A percentile compares a stretch with the other conserved stretches of the same genome.
Evolutionary conservation across 2,329 filamentous ascomycete species (phyloP).

Genomic region (Colletotrichum eremochloae): DNA sequence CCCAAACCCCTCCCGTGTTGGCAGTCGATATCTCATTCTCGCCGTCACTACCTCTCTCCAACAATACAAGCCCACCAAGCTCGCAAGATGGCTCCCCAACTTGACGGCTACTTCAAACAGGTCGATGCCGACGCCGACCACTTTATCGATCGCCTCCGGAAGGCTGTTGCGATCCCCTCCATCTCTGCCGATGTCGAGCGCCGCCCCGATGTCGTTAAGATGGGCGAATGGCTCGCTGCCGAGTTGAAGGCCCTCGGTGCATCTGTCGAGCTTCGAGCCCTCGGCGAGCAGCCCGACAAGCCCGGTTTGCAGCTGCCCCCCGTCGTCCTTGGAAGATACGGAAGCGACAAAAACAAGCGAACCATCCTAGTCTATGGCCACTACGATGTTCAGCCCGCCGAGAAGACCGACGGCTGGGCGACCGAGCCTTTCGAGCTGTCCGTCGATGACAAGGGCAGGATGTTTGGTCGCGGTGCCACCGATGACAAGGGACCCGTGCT

Average conservation of each 20-base stretch:
- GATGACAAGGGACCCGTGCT: conserved; percentile 98
- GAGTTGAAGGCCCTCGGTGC: conserved; percentile 90
- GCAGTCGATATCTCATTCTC: conserved; percentile 35
- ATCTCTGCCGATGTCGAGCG: conserved; percentile 92
- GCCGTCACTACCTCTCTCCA: conserved; percentile 65
- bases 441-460: conserved; percentile 90
- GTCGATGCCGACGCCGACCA: conserved; percentile 82
- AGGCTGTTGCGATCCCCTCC: conserved; percentile 96
- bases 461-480: conserved; percentile 95
- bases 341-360: conserved; percentile 90
- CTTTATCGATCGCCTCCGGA: conserved; percentile 90
- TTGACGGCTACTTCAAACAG: conserved; percentile 94
- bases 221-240: conserved; percentile 90
- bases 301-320: conserved; percentile 93
- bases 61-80: conserved; percentile 70
- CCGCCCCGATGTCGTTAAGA: conserved; percentile 92
- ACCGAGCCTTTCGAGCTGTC: conserved; percentile 93
- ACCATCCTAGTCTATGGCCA: conserved; percentile 98
- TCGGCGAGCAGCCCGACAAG: conserved; percentile 93
- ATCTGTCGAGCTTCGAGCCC: conserved; percentile 84
- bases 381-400: conserved; percentile 97
- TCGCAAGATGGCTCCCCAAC: conserved; percentile 85
- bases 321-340: conserved; percentile 92
- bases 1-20: conserved; percentile 36
- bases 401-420: conserved; percentile 93